Evolutionary conservation across 495 filamentous ascomycete genomes (phyloP), one percentile per base, ranked within the genome.

Genomic region (Annulohypoxylon bovei): DNA sequence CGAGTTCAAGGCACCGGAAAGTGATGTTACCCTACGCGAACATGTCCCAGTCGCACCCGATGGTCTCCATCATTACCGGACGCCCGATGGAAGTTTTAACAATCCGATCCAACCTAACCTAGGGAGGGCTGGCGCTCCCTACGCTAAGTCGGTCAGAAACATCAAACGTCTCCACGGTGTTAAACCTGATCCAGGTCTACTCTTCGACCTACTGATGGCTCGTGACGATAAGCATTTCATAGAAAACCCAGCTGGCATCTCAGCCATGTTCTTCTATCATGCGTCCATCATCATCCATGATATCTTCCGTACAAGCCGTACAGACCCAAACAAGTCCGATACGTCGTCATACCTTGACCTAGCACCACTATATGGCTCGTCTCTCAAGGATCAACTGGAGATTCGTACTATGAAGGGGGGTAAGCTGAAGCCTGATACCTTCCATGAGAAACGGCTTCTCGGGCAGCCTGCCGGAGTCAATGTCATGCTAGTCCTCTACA

Each of bases 201-300:
- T 96, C 6, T 96, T 95, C 65, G 93, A 95, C 78, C 87, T 86
- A 57, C 75, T 93, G 4, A 85, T 93, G 81, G 86, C 84, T 42
- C 83, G 92, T 27, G 79, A 79, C 16, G 74, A 81, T 35, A 86
- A 87, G 53, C 76, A 84, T 12, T 88, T 84, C 60, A 85, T 88
- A 64, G 84, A 89, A 49, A 89, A 92, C 79, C 88, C 90, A 4
- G 91, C 88, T 46, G 88, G 89, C 56, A 87, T 95, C 30, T 94
- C 91, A 1, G 90, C 90, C 75, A 87, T 95, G 77, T 81, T 97
- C n/a, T 95, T 92, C 80, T 93, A 95, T 69, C 83, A 93, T 53
- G 93, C 92, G 4, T 88, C 89, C 22, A 91, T 95, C 63, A 93
- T 96, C 67, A 95, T 94, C 74, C 93, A 96, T 70, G 90, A 89